Base-by-base conservation (phyloP, 2,329 filamentous ascomycete genomes). In the Penicillium olsonii region DNA sequence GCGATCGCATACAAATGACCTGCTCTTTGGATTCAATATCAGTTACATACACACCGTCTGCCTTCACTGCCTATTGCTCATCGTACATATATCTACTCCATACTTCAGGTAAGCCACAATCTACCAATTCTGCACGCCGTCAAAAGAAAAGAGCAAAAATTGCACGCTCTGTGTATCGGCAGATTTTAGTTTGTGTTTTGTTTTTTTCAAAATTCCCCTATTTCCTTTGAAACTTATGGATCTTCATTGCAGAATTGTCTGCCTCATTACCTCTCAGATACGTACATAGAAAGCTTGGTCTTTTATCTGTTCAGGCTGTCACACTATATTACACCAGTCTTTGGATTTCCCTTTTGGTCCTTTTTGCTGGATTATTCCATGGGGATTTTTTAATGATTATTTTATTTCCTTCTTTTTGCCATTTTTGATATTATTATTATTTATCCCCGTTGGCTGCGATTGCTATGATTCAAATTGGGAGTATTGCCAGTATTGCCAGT, bases 321-420 rank as follows among this genome's bases (percentile, higher is more conserved):
- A 48, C 57, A 60, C 57, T 41, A 35, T 49, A 60, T 60, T 58
- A 59, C 50, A 54, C 50, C 54, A 55, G 61, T 61, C 55, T 58
- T 53, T 45, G 33, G 17, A 39, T 50, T 50, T 42, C 48, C 50
- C 47, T 40, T 46, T 54, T 50, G 27, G 19, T 22, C 44, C 34
- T 19, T 34, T 42, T 42, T 45, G 40, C 3, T 17, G 27, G 31
- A 38, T 44, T 40, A 39, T 48, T 45, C 17, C 34, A 41, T 49
- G 19, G 39, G 35, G 14, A 19, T 35, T 35, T 29, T 20, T 45
- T 50, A 34, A 22, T 24, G 8, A 24, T 24, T 27, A 45, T 52
- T 42, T 42, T 55, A 9, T 37, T 41, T 44, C 45, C 37, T 27
- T 27, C 43, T 48, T 42, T 40, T 24, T 50, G n/a, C n/a, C n/a